Percentiles rank a stretch among this genome's conserved stretches.
These are phyloP conservation scores for Mortierella sp. DNA, from an alignment of 371 early-diverging fungal genomes.

Conservation along the genomic window DNA sequence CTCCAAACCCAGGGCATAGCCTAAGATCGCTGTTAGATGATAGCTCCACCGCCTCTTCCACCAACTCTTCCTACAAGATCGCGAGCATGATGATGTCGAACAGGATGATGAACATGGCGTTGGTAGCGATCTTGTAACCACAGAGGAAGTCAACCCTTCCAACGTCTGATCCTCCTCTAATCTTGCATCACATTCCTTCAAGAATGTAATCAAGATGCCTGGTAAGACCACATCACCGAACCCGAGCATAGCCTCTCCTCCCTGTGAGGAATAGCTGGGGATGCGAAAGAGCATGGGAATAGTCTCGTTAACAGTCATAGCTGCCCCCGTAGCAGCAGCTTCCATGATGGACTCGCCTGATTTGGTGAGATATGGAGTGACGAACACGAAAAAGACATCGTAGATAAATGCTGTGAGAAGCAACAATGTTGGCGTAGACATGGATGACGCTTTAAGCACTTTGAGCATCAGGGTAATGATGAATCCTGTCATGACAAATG, in stretches of 20 bases:
- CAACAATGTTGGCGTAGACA: constrained; percentile 46
- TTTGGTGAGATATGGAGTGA: constrained; percentile 51
- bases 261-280: constrained; percentile 23
- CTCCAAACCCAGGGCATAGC: constrained; percentile 49
- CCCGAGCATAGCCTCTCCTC: constrained; percentile 56
- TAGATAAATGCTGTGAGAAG: constrained; percentile 56
- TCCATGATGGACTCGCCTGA: constrained; percentile 58
- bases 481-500: constrained; percentile 24
- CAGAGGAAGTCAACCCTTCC: background rate
- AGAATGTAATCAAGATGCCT: constrained; percentile 52
- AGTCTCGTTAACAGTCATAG: constrained; percentile 52
- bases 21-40: constrained; percentile 45
- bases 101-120: background rate
- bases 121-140: background rate
- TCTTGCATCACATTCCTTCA: constrained; percentile 49
- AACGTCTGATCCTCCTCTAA: constrained; percentile 35
- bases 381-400: constrained; percentile 58
- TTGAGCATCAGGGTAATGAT: constrained; percentile 42
- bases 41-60: constrained; percentile 50
- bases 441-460: constrained; percentile 44
- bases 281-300: constrained; percentile 56
- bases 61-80: constrained; percentile 18
- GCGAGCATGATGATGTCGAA: background rate
- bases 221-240: constrained; percentile 59
- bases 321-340: constrained; percentile 56